phyloP scores from a whole-genome alignment of 495 filamentous ascomycete genomes.

The Friedmanniomyces endolithicus region DNA sequence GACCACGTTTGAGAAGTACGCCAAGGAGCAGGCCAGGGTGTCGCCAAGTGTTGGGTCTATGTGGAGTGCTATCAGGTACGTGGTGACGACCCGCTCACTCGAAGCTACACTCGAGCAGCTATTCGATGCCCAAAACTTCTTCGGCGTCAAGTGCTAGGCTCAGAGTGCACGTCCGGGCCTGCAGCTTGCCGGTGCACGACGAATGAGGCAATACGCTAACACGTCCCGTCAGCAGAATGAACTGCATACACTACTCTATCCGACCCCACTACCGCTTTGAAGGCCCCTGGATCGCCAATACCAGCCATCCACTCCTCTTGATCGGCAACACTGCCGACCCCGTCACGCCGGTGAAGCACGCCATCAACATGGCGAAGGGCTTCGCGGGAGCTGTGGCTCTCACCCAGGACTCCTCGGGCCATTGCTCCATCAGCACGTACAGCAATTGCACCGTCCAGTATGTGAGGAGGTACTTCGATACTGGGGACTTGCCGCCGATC shows the following conservation, averaged over 20 bases:
- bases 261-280: slow-evolving; percentile 46
- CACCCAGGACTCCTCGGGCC: slow-evolving; percentile 42
- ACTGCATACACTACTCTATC: slow-evolving; percentile 45
- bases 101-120: too few species aligned
- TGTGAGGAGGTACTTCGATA: slow-evolving; percentile 27
- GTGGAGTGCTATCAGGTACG: slow-evolving; percentile 40
- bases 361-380: slow-evolving; percentile 36
- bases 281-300: slow-evolving; percentile 39
- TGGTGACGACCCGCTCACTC: too few species aligned
- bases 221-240: slow-evolving; percentile 39
- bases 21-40: slow-evolving; percentile 34
- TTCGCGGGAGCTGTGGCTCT: slow-evolving; percentile 44
- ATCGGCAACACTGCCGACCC: slow-evolving; percentile 46
- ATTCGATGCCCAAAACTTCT: too few species aligned
- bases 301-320: slow-evolving; percentile 41
- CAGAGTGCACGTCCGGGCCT: too few species aligned
- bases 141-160: too few species aligned
- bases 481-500: slow-evolving; percentile 21
- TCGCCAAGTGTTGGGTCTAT: slow-evolving; percentile 44
- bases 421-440: slow-evolving; percentile 22
- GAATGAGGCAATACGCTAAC: slow-evolving; percentile 43
- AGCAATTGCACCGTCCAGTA: slow-evolving; percentile 23
- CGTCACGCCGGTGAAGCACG: slow-evolving; percentile 41
- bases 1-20: slow-evolving; percentile 37
- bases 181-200: too few species aligned